phyloP scores from a whole-genome alignment of 2,329 filamentous ascomycete genomes.

The Rutstroemia sp. region DNA sequence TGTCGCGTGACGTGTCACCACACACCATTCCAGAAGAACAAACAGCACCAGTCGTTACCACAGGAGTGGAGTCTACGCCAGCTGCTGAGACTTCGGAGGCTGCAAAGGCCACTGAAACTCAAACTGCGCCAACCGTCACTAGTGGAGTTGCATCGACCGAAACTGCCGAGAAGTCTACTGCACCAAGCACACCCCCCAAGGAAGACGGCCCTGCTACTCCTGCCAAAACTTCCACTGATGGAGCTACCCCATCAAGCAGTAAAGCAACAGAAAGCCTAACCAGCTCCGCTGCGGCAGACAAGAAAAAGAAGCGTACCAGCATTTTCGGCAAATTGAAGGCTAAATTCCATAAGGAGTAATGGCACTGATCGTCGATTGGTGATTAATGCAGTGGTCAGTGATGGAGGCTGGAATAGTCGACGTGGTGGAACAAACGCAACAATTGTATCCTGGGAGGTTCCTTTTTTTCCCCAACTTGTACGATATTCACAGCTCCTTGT shows the following conservation, averaged over 20 bases:
- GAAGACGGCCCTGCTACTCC: constrained; percentile 15
- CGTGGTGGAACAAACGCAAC: not conserved
- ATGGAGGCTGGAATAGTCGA: not conserved
- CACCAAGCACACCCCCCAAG: constrained; percentile 16
- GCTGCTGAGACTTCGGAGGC: constrained; percentile 18
- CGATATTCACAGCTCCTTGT: constrained; percentile 6
- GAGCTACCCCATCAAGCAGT: constrained; percentile 20
- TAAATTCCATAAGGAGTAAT: constrained; percentile 36
- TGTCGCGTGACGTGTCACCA: constrained; percentile 25
- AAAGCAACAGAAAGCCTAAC: constrained; percentile 22
- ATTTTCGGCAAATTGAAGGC: constrained; percentile 42
- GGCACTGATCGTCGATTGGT: not conserved
- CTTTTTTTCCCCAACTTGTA: constrained; percentile 10
- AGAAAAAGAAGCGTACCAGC: constrained; percentile 32
- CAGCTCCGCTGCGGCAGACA: constrained; percentile 19
- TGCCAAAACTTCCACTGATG: constrained; percentile 20
- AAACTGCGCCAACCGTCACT: constrained; percentile 21
- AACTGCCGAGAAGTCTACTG: constrained; percentile 13
- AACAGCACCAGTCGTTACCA: constrained; percentile 22
- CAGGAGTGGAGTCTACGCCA: constrained; percentile 17
- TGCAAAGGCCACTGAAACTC: constrained; percentile 16
- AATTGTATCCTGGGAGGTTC: constrained; percentile 3
- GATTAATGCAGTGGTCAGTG: constrained; percentile 11
- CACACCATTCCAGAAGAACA: constrained; percentile 16
- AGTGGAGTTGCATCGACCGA: constrained; percentile 20